Base-by-base conservation (phyloP, 1,139 yeast species). In the Pichia sp. region DNA sequence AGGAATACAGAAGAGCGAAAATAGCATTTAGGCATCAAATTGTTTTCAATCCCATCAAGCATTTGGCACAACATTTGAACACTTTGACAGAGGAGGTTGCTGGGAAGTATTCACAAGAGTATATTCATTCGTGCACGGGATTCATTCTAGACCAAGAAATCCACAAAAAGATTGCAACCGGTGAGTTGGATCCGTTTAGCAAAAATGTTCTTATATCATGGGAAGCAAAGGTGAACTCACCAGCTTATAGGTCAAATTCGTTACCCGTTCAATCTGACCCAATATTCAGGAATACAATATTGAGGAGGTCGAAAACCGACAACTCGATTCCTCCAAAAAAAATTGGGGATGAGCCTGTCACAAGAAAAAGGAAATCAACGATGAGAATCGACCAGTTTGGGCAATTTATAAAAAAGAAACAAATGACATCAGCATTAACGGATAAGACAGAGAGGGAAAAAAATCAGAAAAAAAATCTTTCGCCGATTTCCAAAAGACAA, bases 1-100 rank as follows among this genome's bases (percentile, higher is more conserved):
- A 75, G 2, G 90, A 86, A 57, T 83, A 82, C 49, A 64, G 71
- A 28, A 74, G 75, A 48, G 99, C 99, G 0, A 78, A 81, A 58
- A 72, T 84, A 49, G 95, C 98, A 12, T 95, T 95, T 66, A 85
- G 79, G 63, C 87, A 74, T 67, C 98, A 90, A 66, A 77, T 96
- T 57, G 97, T 95, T 0, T 93, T 81, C 66, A 80, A 91, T 63
- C 95, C 96, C 0, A 49, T 66, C 2, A 59, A 64, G 1, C 67
- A 74, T 45, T 54, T 62, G 36, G 68, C 90, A 26, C 74, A 76
- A 1, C 80, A 88, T 44, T 73, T 91, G 59, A 81, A 80, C 60
- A 80, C 77, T 6, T 71, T 84, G 34, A 84, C 86, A 0, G 70
- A 67, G 0, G 71, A 66, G 7, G 9, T 54, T 8, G 21, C 40